These are phyloP conservation scores for Albizia julibrissin DNA, from an alignment of 306 rosid genomes.

Conservation along the genomic window DNA sequence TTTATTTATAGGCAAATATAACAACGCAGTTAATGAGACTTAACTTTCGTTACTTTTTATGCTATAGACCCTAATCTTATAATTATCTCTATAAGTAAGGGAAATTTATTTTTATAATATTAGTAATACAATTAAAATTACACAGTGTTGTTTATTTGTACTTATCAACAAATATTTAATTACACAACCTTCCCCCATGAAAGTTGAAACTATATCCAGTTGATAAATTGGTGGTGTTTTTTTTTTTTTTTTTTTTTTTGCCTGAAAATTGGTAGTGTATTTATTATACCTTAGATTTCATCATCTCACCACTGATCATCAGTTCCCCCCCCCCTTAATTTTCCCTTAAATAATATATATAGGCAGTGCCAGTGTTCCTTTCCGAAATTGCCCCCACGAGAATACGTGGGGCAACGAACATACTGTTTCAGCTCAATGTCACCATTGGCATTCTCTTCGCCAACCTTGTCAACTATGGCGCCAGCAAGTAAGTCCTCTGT, in stretches of 20 bases:
- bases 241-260: too few relatives aligned
- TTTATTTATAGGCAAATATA: too few relatives aligned
- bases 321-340: background rate
- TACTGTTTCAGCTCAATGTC: background rate
- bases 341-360: background rate
- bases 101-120: too few relatives aligned
- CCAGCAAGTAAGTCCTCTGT: background rate
- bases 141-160: too few relatives aligned
- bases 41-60: too few relatives aligned
- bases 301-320: background rate
- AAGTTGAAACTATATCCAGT: background rate
- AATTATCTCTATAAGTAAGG: too few relatives aligned
- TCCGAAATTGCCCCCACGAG: background rate
- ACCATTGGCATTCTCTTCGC: background rate
- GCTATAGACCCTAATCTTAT: too few relatives aligned
- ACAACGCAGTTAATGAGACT: rapidly evolving
- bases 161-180: background rate
- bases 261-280: background rate
- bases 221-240: background rate
- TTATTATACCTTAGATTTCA: too few relatives aligned
- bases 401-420: background rate
- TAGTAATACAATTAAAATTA: background rate
- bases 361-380: background rate
- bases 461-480: background rate
- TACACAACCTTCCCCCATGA: background rate